Evolutionary conservation across 345 rosid genomes (phyloP).

Genomic region (Citrus mangshanensis): DNA sequence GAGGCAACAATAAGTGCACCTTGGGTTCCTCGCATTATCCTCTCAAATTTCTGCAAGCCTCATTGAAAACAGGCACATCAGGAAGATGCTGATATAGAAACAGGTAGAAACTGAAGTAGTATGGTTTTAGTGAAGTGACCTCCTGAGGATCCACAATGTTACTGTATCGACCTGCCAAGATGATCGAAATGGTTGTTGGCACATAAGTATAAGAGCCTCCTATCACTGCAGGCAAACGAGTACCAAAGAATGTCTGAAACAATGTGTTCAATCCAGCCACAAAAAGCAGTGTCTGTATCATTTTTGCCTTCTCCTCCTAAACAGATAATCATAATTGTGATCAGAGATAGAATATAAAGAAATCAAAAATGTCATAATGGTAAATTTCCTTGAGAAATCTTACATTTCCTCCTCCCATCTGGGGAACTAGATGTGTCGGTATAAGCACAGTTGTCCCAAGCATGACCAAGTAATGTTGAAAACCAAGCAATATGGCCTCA

Average conservation of each 20-base stretch:
- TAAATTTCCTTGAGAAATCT: conserved; percentile 18
- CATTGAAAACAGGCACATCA: conserved; percentile 8
- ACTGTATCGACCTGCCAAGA: conserved; percentile 80
- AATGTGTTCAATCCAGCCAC: conserved; percentile 89
- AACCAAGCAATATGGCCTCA: conserved; percentile 89
- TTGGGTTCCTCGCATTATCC: conserved; percentile 86
- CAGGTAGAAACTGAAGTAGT: neutral
- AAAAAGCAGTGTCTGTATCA: conserved; percentile 87
- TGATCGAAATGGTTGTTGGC: conserved; percentile 79
- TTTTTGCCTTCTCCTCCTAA: conserved; percentile 91
- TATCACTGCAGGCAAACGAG: conserved; percentile 89
- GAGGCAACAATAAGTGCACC: conserved; percentile 95
- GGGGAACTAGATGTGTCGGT: conserved; percentile 76
- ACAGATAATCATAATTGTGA: neutral
- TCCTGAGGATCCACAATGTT: conserved; percentile 78
- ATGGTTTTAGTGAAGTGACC: conserved; percentile 37
- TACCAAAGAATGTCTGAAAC: conserved; percentile 73
- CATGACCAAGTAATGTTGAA: conserved; percentile 97
- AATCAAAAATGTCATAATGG: neutral
- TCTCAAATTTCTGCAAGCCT: conserved; percentile 67
- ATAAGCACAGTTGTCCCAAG: conserved; percentile 93
- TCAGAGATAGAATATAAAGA: neutral
- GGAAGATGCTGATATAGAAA: neutral
- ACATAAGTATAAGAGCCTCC: conserved; percentile 82
- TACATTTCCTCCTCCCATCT: conserved; percentile 98